Evolutionary conservation across 2,329 filamentous ascomycete species (phyloP).

Genomic region (Corniculantispora saksenae): DNA sequence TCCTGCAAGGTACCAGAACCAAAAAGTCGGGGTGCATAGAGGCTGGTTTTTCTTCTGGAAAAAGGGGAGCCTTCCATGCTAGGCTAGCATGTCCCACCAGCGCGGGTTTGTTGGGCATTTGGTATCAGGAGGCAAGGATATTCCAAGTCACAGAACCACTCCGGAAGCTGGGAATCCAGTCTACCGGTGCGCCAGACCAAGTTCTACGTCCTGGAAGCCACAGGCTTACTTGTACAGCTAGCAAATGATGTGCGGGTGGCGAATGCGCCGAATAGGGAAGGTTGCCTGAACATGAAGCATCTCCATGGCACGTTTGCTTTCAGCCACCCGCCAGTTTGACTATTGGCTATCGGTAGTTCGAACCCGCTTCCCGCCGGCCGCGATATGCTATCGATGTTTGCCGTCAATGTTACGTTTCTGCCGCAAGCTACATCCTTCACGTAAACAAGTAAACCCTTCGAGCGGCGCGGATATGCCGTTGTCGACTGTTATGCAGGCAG

Average conservation of each 20-base stretch:
- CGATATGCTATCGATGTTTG: background rate
- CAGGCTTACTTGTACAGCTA: background rate
- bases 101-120: constrained; percentile 2
- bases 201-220: background rate
- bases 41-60: constrained; percentile 16
- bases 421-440: background rate
- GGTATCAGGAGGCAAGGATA: background rate
- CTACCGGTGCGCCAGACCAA: background rate
- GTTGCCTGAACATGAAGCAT: constrained; percentile 1
- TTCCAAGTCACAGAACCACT: constrained; percentile 5
- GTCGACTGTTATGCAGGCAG: background rate
- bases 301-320: background rate
- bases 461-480: background rate
- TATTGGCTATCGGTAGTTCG: background rate
- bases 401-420: background rate
- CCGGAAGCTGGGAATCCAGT: background rate
- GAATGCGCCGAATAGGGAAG: constrained; percentile 2
- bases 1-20: constrained; percentile 16
- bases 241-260: background rate
- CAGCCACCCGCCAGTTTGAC: background rate
- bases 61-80: constrained; percentile 17
- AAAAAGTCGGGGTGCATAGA: constrained; percentile 18
- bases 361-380: background rate
- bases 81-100: constrained; percentile 8
- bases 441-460: background rate